phyloP scores from a whole-genome alignment of 768 basidiomycete species.

The Leccinum truebloodii region DNA sequence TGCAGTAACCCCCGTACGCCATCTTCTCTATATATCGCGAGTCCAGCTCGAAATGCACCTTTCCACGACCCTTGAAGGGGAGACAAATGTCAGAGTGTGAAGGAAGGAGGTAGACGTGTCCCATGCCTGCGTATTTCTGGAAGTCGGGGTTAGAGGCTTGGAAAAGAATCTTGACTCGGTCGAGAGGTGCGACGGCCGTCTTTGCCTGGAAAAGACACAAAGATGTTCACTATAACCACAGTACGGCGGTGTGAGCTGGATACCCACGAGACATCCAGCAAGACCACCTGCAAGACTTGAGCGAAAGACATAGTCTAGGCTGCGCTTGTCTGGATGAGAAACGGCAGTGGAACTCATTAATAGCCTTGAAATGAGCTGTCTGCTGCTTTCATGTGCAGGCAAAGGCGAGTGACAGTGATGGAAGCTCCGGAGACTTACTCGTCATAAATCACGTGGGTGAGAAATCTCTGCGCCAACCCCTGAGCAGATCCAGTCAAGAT shows the following conservation, averaged over 20 bases:
- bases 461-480: not conserved
- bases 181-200: constrained; percentile 92
- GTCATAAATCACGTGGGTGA: constrained; percentile 14
- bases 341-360: constrained; percentile 37
- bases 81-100: constrained; percentile 9
- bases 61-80: constrained; percentile 74
- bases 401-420: not conserved
- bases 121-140: constrained; percentile 85
- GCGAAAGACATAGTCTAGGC: constrained; percentile 62
- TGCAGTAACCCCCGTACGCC: constrained; percentile 87
- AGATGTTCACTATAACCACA: constrained; percentile 9
- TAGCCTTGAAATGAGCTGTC: constrained; percentile 7
- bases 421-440: constrained; percentile 17
- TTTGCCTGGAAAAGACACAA: constrained; percentile 63
- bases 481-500: too few relatives aligned
- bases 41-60: constrained; percentile 78
- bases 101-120: constrained; percentile 29
- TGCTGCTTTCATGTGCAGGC: constrained; percentile 12
- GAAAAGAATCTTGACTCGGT: constrained; percentile 98
- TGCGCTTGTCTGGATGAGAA: constrained; percentile 52
- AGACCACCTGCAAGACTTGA: constrained; percentile 92
- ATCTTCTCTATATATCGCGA: constrained; percentile 62
- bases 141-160: constrained; percentile 97
- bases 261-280: constrained; percentile 88
- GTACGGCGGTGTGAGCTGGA: not conserved